These are phyloP conservation scores for Aaosphaeria pasadenensis DNA, from an alignment of 2,329 filamentous ascomycete species.

Conservation along the genomic window DNA sequence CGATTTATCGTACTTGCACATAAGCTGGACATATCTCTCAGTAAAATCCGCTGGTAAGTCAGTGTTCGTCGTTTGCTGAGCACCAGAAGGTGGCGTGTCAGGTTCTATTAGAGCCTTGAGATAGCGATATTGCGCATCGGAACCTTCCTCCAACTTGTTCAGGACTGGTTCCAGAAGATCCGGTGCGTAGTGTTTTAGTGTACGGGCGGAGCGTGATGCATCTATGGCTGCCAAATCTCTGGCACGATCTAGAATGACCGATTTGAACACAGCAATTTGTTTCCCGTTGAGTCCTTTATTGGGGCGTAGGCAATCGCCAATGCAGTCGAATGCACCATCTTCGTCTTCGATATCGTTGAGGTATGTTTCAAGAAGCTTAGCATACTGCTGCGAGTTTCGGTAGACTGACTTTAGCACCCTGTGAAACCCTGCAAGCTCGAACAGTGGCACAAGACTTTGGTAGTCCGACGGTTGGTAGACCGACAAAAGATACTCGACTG, in stretches of 20 bases:
- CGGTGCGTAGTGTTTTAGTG: constrained; percentile 59
- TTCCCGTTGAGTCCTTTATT: constrained; percentile 63
- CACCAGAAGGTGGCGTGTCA: constrained; percentile 27
- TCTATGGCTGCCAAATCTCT: constrained; percentile 65
- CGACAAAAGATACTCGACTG: constrained; percentile 90
- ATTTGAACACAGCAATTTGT: constrained; percentile 69
- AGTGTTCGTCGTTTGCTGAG: constrained; percentile 17
- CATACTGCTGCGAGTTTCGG: constrained; percentile 73
- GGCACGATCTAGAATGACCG: constrained; percentile 64
- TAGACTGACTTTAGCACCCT: constrained; percentile 90
- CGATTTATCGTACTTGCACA: constrained; percentile 79
- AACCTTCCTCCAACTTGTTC: constrained; percentile 57
- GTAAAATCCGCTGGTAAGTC: constrained; percentile 57
- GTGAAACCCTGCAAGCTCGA: constrained; percentile 79
- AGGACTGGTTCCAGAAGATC: constrained; percentile 67
- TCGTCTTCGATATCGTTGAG: constrained; percentile 81
- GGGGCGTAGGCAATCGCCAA: constrained; percentile 69
- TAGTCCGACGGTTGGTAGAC: constrained; percentile 88
- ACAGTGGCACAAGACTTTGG: constrained; percentile 69
- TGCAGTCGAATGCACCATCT: constrained; percentile 72
- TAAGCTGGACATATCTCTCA: constrained; percentile 83
- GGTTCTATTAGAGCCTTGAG: constrained; percentile 74
- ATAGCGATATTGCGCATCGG: constrained; percentile 71
- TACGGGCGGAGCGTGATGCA: constrained; percentile 62
- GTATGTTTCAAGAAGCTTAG: constrained; percentile 73